These are phyloP conservation scores for Solanum paucissectum DNA, from an alignment of 257 asterid species.

Conservation along the genomic window DNA sequence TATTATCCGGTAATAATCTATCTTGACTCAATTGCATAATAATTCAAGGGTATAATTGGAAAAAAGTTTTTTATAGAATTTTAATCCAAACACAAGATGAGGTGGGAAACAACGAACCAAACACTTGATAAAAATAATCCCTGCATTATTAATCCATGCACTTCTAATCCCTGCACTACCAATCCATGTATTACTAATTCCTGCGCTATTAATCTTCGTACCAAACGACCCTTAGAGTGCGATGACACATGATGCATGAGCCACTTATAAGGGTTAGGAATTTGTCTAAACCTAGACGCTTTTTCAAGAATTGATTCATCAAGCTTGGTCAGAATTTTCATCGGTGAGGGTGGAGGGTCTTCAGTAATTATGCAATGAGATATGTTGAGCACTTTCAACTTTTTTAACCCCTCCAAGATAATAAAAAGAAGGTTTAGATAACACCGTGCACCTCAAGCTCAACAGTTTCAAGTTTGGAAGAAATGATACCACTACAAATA, in stretches of 20 bases:
- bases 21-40: no score
- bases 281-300: slow-evolving; percentile 32
- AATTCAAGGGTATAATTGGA: no score
- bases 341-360: slow-evolving; percentile 20
- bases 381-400: slow-evolving; percentile 59
- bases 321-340: slow-evolving; percentile 20
- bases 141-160: no score
- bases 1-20: no score
- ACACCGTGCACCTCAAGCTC: slow-evolving; percentile 54
- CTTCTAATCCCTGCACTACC: no score
- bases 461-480: slow-evolving; percentile 56
- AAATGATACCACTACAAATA: slow-evolving; percentile 25
- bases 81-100: no score
- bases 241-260: slow-evolving; percentile 50
- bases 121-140: no score
- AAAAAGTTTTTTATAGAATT: no score
- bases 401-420: slow-evolving; percentile 37
- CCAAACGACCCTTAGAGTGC: slow-evolving; percentile 13
- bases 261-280: slow-evolving; percentile 47
- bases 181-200: no score
- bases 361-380: slow-evolving; percentile 56
- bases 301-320: slow-evolving; percentile 35
- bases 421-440: slow-evolving; percentile 44
- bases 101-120: no score
- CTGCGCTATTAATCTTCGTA: no score